Percentiles rank a stretch among this genome's conserved stretches.
Conservation (phyloP, 495 filamentous ascomycete species). For the Lasiosphaeriaceae sp. region DNA sequence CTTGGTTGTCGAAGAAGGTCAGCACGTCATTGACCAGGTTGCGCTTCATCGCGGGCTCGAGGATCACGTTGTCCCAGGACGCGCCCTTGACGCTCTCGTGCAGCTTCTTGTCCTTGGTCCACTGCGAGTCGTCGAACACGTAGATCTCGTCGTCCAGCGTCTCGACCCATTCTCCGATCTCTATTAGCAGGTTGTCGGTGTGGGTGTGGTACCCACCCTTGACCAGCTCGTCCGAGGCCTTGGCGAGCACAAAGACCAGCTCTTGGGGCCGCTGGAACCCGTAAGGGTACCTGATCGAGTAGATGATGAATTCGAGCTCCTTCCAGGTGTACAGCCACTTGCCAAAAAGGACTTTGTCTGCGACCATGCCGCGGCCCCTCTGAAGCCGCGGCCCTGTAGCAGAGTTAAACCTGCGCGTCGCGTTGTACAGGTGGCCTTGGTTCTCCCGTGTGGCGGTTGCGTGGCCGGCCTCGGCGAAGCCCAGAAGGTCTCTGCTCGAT, state of each 20-base stretch:
- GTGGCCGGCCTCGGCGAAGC: conserved; percentile 23
- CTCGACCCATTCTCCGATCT: conserved; percentile 34
- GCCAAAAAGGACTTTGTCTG: conserved; percentile 38
- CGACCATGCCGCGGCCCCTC: conserved; percentile 34
- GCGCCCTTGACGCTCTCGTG: conserved; percentile 49
- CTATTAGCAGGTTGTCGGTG: conserved; percentile 47
- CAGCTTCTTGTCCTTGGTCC: conserved; percentile 50
- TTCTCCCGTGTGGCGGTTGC: conserved; percentile 14
- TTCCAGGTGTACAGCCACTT: conserved; percentile 48
- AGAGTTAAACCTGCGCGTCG: conserved; percentile 10
- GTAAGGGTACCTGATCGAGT: conserved; percentile 37
- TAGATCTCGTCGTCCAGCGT: conserved; percentile 54
- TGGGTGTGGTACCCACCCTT: conserved; percentile 49
- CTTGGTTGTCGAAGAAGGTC: conserved; percentile 50
- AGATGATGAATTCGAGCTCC: conserved; percentile 58
- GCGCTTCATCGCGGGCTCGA: conserved; percentile 51
- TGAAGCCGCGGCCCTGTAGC: background rate
- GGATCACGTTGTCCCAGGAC: conserved; percentile 56
- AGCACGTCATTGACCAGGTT: conserved; percentile 48
- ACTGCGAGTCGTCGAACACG: conserved; percentile 52
- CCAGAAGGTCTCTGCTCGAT: conserved; percentile 15
- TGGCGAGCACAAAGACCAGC: background rate
- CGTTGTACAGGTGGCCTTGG: conserved; percentile 4
- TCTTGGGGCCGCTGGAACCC: conserved; percentile 40
- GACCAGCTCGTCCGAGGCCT: conserved; percentile 38